These are phyloP conservation scores for Geotrichum phurueaensis DNA, from an alignment of 1,139 yeast genomes.

Conservation along the genomic window DNA sequence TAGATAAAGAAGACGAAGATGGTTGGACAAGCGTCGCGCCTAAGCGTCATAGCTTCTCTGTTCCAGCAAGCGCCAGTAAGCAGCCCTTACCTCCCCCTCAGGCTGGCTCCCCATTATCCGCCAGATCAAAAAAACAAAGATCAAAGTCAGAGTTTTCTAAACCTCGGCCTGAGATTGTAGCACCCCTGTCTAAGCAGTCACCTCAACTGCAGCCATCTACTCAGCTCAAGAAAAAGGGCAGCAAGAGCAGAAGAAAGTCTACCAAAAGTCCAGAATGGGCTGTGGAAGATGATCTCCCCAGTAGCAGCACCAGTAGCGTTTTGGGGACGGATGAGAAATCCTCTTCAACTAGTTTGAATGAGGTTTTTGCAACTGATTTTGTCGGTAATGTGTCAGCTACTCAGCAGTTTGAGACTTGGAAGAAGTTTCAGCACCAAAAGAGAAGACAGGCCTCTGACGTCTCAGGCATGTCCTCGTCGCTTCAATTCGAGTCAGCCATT, in stretches of 20 bases:
- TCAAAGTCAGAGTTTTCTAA: constrained; percentile 1
- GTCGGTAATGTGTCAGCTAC: constrained; percentile 13
- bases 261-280: constrained; percentile 13
- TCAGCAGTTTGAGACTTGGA: constrained; percentile 21
- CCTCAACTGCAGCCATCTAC: neutral
- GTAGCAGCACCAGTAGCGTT: neutral
- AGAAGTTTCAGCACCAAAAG: neutral
- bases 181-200: neutral
- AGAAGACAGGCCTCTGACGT: neutral
- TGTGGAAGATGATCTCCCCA: neutral
- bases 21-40: constrained; percentile 34
- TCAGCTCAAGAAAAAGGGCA: neutral
- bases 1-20: constrained; percentile 27
- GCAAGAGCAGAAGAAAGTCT: neutral
- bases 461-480: neutral
- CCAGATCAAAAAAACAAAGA: neutral
- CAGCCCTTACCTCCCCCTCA: neutral
- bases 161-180: neutral
- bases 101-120: neutral
- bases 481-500: constrained; percentile 2
- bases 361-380: neutral
- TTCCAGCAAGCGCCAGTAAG: neutral
- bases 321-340: neutral
- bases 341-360: neutral
- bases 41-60: constrained; percentile 19